A percentile compares a stretch with the other conserved stretches of the same genome.
phyloP scores from a whole-genome alignment of 106 monocot species.

The Allium fistulosum region DNA sequence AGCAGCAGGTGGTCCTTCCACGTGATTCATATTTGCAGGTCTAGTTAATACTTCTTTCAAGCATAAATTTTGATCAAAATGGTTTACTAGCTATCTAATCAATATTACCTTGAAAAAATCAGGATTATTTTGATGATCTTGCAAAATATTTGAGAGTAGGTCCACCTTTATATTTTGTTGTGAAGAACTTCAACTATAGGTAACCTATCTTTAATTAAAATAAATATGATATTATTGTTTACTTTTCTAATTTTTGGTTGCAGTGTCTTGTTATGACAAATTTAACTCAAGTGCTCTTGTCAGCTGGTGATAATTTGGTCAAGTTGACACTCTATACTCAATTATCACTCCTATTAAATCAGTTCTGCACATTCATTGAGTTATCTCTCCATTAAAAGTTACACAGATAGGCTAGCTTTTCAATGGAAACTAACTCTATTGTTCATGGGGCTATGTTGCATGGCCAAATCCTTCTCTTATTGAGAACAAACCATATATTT shows the following conservation, averaged over 20 bases:
- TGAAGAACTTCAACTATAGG: slow-evolving; percentile 96
- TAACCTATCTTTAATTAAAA: slow-evolving; percentile 6
- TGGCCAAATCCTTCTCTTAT: too few species aligned
- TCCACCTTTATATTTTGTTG: slow-evolving; percentile 93
- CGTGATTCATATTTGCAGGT: slow-evolving; percentile 97
- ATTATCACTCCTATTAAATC: too few species aligned
- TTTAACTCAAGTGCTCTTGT: too few species aligned
- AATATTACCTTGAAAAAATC: background rate
- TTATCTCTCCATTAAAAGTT: too few species aligned
- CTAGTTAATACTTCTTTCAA: background rate
- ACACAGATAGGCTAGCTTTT: too few species aligned
- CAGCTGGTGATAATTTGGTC: background rate
- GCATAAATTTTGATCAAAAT: too few species aligned
- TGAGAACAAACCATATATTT: too few species aligned
- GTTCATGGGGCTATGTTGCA: too few species aligned
- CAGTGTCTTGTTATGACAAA: background rate
- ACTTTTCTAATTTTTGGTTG: background rate
- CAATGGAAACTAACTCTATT: too few species aligned
- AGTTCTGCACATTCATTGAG: too few species aligned
- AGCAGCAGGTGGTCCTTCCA: slow-evolving; percentile 88
- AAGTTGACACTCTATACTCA: too few species aligned
- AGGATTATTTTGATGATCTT: slow-evolving; percentile 90
- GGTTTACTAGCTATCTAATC: too few species aligned
- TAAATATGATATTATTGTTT: background rate
- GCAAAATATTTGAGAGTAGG: slow-evolving; percentile 78